Percentiles rank a stretch among this genome's conserved stretches.
Conservation (phyloP, 371 early-diverging fungal species). For the Mortierella sp. region DNA sequence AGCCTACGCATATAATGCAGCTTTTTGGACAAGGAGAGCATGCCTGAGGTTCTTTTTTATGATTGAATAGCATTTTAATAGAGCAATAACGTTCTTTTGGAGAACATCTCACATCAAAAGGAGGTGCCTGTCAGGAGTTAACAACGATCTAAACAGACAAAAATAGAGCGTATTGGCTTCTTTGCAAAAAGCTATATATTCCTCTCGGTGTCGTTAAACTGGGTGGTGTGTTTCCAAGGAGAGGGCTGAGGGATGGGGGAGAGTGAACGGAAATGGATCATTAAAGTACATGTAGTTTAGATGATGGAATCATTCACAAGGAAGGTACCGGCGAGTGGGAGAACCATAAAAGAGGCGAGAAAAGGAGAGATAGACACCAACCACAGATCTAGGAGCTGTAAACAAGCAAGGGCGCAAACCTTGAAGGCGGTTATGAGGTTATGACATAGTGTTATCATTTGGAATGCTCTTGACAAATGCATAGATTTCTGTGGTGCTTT, state of each 20-base stretch:
- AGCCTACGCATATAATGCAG: too few species aligned
- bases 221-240: not conserved
- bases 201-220: not conserved
- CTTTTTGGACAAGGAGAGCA: not conserved
- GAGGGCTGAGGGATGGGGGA: not conserved
- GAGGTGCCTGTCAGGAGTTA: not conserved
- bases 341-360: not conserved
- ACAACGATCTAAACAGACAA: not conserved
- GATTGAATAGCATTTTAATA: not conserved
- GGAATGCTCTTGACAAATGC: not conserved
- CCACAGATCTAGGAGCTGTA: conserved; percentile 1
- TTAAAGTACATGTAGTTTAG: too few species aligned
- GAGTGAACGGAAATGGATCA: not conserved
- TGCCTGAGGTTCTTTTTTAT: too few species aligned
- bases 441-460: not conserved
- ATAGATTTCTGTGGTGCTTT: not conserved
- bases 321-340: not conserved
- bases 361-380: not conserved
- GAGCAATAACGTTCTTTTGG: not conserved
- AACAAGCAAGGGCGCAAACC: not conserved
- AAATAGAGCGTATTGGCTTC: not conserved
- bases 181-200: not conserved
- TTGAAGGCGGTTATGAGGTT: conserved; percentile 2
- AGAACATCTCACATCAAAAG: not conserved
- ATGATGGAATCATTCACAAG: too few species aligned